Evolutionary conservation across 1,139 yeast species (phyloP).

Genomic region (Yamadazyma blattariae): DNA sequence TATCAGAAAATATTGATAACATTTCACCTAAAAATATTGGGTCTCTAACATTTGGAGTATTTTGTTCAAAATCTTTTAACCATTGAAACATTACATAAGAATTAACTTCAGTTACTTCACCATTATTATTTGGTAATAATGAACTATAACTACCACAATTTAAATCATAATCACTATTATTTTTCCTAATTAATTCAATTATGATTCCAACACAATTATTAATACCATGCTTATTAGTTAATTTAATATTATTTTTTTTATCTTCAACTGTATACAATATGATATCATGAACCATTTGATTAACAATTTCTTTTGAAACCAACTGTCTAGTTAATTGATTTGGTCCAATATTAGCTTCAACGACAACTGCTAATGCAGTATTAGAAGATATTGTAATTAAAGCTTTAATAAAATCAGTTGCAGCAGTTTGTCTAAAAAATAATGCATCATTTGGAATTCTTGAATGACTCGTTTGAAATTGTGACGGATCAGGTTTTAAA

Average conservation of each 20-base stretch:
- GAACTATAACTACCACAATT: conserved; percentile 43
- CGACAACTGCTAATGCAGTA: conserved; percentile 44
- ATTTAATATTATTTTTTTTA: conserved; percentile 14
- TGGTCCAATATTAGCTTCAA: conserved; percentile 49
- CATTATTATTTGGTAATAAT: conserved; percentile 27
- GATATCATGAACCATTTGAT: conserved; percentile 39
- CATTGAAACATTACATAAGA: conserved; percentile 45
- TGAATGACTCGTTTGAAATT: conserved; percentile 19
- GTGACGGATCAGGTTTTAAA: conserved; percentile 44
- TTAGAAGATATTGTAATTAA: conserved; percentile 89
- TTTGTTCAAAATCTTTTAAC: conserved; percentile 47
- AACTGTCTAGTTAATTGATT: conserved; percentile 45
- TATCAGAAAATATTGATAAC: conserved; percentile 39
- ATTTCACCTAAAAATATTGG: conserved; percentile 47
- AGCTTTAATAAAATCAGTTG: conserved; percentile 93
- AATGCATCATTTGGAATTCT: conserved; percentile 30
- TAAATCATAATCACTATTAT: conserved; percentile 47
- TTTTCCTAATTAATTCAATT: conserved; percentile 47
- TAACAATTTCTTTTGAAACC: conserved; percentile 36
- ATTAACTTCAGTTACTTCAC: conserved; percentile 38
- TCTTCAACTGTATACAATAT: conserved; percentile 27
- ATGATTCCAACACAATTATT: conserved; percentile 47
- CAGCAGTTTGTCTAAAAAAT: conserved; percentile 82
- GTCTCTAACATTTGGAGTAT: conserved; percentile 47
- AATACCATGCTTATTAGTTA: conserved; percentile 45